Base-by-base conservation (phyloP, 345 rosid species). In the Linum trigynum region DNA sequence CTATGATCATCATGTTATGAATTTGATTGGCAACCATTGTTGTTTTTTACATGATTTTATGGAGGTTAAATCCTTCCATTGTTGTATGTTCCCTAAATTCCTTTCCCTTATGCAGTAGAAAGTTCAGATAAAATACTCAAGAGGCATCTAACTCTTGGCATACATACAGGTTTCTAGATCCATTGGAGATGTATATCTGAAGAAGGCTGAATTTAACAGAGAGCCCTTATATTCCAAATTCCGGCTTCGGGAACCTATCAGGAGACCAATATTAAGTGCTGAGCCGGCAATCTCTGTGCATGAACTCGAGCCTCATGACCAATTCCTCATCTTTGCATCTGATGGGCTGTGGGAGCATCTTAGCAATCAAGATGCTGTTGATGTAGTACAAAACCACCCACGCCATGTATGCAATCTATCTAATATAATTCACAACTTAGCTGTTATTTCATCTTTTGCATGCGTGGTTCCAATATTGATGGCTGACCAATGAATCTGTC, bases 311-410 rank as follows among this genome's bases (percentile, higher is more conserved):
- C 61, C 74, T 62, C 67, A 70, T 62, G 77, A 74, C 65, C 74
- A 69, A 8, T 74, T 74, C 53, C 61, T 74, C 50, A 62, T 74
- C 57, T 74, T 66, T 62, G 77, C 77, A 0, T 74, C 77, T 50
- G 77, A 74, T 38, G 77, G 77, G 45, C 67, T 74, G 43, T 74
- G 77, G 77, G 77, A 74, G 65, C 77, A 74, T 48, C 77, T 74
- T 40, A 74, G 65, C 68, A 74, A 69, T 50, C 74, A 74, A 66
- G 77, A 69, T n/a, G 74, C 77, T 11, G 74, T 74, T 66, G 74
- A 69, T 45, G 66, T 74, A 62, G 77, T 74, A 55, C 77, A 74
- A 65, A 74, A 65, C 62, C 67, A 66, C 39, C 77, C 74, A 15
- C 74, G 57, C 23, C 61, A 36, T 66, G 77, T 74, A 66, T 65